phyloP scores from a whole-genome alignment of 1,284 basidiomycete species.

The Apiotrichum akiyoshidainum region DNA sequence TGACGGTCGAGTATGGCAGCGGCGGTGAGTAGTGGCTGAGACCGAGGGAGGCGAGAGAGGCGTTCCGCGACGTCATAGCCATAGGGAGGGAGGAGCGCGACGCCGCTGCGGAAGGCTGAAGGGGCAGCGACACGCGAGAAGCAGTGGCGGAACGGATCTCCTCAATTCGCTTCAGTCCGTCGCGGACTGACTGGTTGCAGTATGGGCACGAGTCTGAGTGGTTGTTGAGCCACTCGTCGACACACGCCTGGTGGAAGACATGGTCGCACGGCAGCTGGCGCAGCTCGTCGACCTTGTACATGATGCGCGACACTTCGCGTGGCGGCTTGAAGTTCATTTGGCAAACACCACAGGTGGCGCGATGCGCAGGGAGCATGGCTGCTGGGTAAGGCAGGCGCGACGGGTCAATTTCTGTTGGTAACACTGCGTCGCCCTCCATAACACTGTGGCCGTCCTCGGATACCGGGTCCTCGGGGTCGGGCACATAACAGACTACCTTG shows the following conservation, averaged over 20 bases:
- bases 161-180: constrained; percentile 7
- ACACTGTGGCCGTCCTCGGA: constrained; percentile 6
- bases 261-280: constrained; percentile 36
- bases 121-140: neutral
- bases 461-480: constrained; percentile 17
- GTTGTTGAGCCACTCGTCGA: constrained; percentile 39
- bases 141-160: neutral
- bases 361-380: constrained; percentile 22
- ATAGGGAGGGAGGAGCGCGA: neutral
- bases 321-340: constrained; percentile 33
- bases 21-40: neutral
- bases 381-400: constrained; percentile 25
- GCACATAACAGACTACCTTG: constrained; percentile 29
- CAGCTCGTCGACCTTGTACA: constrained; percentile 29
- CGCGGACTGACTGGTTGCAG: constrained; percentile 34
- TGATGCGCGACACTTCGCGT: constrained; percentile 18
- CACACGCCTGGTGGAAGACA: constrained; percentile 39
- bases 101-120: neutral
- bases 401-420: constrained; percentile 7
- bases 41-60: neutral
- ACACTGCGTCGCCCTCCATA: constrained; percentile 7
- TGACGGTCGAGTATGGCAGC: neutral
- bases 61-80: neutral
- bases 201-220: constrained; percentile 37
- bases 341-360: constrained; percentile 38